phyloP scores from a whole-genome alignment of 441 rosid genomes.

The Syzygium syzygioides region DNA sequence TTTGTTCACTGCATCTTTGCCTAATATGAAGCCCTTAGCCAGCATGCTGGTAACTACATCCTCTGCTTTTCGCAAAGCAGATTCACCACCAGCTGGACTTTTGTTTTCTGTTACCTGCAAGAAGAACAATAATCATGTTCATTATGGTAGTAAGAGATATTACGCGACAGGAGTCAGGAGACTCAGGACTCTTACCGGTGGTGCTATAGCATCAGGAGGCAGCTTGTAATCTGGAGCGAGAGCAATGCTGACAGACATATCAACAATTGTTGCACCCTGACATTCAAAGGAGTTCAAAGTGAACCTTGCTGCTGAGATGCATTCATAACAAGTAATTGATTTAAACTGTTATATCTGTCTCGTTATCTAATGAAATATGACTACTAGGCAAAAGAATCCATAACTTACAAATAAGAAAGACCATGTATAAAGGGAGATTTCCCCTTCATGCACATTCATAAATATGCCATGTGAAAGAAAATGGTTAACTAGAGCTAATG shows the following conservation, averaged over 20 bases:
- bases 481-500: background rate
- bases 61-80: slow-evolving; percentile 74
- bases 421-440: background rate
- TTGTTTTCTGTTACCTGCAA: slow-evolving; percentile 40
- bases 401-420: background rate
- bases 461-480: background rate
- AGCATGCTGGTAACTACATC: slow-evolving; percentile 79
- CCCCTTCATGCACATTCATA: background rate
- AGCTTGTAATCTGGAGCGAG: slow-evolving; percentile 65
- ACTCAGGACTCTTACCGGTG: slow-evolving; percentile 24
- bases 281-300: slow-evolving; percentile 8
- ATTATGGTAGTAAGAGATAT: background rate
- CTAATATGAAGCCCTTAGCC: slow-evolving; percentile 74
- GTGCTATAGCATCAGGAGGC: slow-evolving; percentile 46
- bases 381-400: background rate
- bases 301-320: background rate
- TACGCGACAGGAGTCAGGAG: background rate
- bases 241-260: slow-evolving; percentile 55
- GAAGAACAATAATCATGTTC: slow-evolving; percentile 5
- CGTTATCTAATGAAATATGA: background rate
- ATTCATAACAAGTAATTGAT: background rate
- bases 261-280: slow-evolving; percentile 89
- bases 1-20: slow-evolving; percentile 73
- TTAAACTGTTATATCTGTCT: background rate
- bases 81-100: slow-evolving; percentile 34